These are phyloP conservation scores for Globisporangium takayamanum DNA, from an alignment of 352 stramenopile genomes.

Conservation along the genomic window DNA sequence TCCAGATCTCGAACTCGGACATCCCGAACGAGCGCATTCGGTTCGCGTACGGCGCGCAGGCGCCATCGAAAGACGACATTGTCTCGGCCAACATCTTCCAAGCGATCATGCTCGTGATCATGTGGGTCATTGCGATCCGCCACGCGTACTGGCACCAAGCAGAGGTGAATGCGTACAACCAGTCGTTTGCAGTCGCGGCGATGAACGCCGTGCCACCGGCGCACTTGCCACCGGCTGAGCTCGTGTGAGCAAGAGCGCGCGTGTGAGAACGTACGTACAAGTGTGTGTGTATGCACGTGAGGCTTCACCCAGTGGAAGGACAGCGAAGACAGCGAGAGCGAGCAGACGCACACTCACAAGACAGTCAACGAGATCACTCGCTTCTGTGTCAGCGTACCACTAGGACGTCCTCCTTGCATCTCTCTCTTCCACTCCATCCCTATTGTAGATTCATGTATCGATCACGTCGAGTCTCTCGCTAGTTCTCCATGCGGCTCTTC, in stretches of 20 bases:
- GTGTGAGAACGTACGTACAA: not conserved
- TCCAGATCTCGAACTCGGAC: constrained; percentile 73
- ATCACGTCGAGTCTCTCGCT: too few species aligned
- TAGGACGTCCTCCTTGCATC: too few species aligned
- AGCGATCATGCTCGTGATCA: constrained; percentile 74
- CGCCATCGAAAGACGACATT: constrained; percentile 77
- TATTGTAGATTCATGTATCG: too few species aligned
- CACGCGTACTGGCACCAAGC: constrained; percentile 72
- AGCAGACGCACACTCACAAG: not conserved
- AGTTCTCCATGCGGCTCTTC: too few species aligned
- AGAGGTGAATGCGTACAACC: constrained; percentile 77
- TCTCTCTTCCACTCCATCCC: too few species aligned
- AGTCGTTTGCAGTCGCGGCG: constrained; percentile 66
- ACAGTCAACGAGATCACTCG: too few species aligned
- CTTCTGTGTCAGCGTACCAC: too few species aligned
- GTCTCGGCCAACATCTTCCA: constrained; percentile 84
- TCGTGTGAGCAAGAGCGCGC: constrained; percentile 25
- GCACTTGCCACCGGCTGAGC: constrained; percentile 41
- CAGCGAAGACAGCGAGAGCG: not conserved
- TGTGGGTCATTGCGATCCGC: constrained; percentile 78
- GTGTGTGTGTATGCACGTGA: not conserved
- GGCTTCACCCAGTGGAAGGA: not conserved
- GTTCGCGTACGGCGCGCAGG: constrained; percentile 66
- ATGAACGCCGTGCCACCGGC: constrained; percentile 79
- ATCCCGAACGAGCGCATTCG: constrained; percentile 64